These are phyloP conservation scores for Chlorella sp. DNA, from an alignment of 139 green algal genomes.

Conservation along the genomic window DNA sequence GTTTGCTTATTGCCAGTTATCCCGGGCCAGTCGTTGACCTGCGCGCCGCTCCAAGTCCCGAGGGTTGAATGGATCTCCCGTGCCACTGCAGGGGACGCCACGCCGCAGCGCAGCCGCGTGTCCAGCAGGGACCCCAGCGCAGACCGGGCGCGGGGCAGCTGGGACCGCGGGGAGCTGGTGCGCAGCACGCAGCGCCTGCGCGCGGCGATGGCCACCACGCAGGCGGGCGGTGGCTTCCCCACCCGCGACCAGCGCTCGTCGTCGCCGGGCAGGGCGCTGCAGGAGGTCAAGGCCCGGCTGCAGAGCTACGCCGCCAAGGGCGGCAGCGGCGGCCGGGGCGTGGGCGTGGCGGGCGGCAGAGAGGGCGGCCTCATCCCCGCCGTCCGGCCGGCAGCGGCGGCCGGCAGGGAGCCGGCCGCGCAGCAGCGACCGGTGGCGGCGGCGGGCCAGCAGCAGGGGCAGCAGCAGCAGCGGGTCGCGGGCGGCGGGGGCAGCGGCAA, in stretches of 20 bases:
- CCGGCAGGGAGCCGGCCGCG: neutral
- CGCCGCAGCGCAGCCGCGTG: constrained; percentile 43
- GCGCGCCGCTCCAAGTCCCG: neutral
- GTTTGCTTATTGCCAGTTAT: neutral
- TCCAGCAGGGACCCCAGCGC: constrained; percentile 44
- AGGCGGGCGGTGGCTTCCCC: neutral
- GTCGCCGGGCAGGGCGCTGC: constrained; percentile 71
- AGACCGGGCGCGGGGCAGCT: constrained; percentile 9
- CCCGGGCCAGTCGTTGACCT: neutral
- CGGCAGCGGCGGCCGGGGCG: neutral
- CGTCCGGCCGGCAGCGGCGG: neutral
- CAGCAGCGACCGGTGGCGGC: neutral
- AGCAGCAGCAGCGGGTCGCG: neutral
- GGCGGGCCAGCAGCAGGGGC: neutral
- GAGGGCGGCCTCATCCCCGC: too few species aligned
- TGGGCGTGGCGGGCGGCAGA: too few species aligned
- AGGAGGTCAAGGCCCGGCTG: constrained; percentile 74
- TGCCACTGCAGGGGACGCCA: constrained; percentile 31
- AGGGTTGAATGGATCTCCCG: neutral
- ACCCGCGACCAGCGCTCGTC: constrained; percentile 21
- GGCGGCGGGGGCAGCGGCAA: neutral
- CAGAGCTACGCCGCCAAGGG: constrained; percentile 22
- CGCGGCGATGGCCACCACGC: constrained; percentile 12
- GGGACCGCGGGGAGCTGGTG: neutral
- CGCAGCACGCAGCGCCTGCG: constrained; percentile 42